Evolutionary conservation across 2,329 filamentous ascomycete species (phyloP).

Genomic region (Diaporthe citriasiana): DNA sequence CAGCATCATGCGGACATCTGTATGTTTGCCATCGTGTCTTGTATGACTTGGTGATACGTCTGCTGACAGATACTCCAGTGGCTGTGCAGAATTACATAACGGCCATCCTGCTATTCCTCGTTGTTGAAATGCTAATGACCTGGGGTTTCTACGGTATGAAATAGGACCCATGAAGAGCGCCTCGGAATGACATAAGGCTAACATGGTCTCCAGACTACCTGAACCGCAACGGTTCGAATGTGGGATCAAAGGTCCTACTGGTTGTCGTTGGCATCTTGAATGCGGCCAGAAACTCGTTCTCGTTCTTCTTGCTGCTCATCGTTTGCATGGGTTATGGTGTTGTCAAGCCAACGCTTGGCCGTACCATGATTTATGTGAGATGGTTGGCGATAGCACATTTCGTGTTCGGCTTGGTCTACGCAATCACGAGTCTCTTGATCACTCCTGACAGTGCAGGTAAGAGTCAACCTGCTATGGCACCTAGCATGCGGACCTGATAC

Average conservation of each 20-base stretch:
- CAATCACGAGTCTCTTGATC: conserved; percentile 88
- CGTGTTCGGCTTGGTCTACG: conserved; percentile 93
- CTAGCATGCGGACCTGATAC: not conserved
- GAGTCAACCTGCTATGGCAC: conserved; percentile 44
- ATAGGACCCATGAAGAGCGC: not conserved
- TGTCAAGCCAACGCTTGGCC: conserved; percentile 91
- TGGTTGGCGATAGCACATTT: conserved; percentile 94
- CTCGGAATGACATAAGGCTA: not conserved
- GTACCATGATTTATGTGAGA: conserved; percentile 94
- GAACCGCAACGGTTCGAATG: conserved; percentile 88
- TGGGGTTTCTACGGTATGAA: conserved; percentile 92
- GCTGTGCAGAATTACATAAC: conserved; percentile 99
- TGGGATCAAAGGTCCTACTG: conserved; percentile 87
- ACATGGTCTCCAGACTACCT: conserved; percentile 77
- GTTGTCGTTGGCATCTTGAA: conserved; percentile 94
- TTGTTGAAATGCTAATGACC: conserved; percentile 97
- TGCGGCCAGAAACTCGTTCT: conserved; percentile 95
- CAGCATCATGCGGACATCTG: conserved; percentile 93
- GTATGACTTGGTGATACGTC: not conserved
- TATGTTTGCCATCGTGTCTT: conserved; percentile 56
- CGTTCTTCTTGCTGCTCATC: conserved; percentile 96
- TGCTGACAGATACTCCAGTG: conserved; percentile 66
- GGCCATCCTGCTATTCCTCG: conserved; percentile 92
- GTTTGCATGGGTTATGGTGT: conserved; percentile 99
- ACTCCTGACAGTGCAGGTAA: conserved; percentile 86